Evolutionary conservation across 306 rosid species (phyloP).

Genomic region (Carpinus fangiana): DNA sequence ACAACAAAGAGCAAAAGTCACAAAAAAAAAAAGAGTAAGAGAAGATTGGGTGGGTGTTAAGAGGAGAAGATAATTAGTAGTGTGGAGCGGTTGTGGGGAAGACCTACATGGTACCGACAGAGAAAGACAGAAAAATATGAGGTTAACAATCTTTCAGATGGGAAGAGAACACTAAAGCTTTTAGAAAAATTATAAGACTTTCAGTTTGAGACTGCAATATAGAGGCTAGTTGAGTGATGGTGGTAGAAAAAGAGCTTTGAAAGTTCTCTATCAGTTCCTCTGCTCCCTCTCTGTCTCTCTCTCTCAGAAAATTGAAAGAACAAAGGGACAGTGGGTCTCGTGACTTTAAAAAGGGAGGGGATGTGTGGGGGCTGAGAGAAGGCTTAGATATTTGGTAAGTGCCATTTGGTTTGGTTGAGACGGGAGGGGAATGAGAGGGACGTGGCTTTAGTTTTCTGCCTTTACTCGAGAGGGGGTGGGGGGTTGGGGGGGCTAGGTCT

Average conservation of each 20-base stretch:
- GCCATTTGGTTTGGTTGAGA: conserved; percentile 54
- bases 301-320: conserved; percentile 50
- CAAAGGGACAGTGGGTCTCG: conserved; percentile 78
- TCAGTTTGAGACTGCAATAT: conserved; percentile 87
- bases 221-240: conserved; percentile 86
- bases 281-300: conserved; percentile 46
- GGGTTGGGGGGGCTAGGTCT: conserved; percentile 10
- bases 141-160: conserved; percentile 44
- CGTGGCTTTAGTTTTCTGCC: conserved; percentile 19
- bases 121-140: conserved; percentile 46
- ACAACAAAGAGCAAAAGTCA: conserved; percentile 18
- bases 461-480: conserved; percentile 7
- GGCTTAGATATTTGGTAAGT: conserved; percentile 35
- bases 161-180: conserved; percentile 34
- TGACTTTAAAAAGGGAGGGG: conserved; percentile 67
- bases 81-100: conserved; percentile 38
- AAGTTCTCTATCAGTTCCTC: conserved; percentile 99
- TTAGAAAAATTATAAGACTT: conserved; percentile 53
- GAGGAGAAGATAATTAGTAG: conserved; percentile 16
- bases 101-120: conserved; percentile 86
- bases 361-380: conserved; percentile 8
- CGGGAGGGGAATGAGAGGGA: conserved; percentile 31
- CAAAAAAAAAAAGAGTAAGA: conserved; percentile 2
- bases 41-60: conserved; percentile 3
- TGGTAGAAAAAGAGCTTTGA: conserved; percentile 94